Evolutionary conservation across 2,329 filamentous ascomycete genomes (phyloP), one percentile per base, ranked within the genome.

Genomic region (Bipolaris bicolor): DNA sequence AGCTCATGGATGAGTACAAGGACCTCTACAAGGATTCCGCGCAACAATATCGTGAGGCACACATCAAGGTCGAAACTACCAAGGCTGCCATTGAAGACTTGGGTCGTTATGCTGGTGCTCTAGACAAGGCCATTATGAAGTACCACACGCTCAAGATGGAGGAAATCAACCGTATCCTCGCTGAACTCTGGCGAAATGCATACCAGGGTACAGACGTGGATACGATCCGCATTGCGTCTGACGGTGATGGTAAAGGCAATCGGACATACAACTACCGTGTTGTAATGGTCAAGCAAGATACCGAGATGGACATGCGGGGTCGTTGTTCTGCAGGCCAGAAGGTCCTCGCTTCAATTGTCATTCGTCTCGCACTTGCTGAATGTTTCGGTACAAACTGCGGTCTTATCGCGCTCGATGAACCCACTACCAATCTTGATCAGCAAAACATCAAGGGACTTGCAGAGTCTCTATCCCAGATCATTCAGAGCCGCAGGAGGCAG

Each of bases 281-380:
- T 5, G 93, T 91, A 77, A 99, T 99, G 95, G 88, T 97, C 67
- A 99, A 99, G 80, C 90, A 94, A 74, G 92, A 96, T 71, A 91
- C 90, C 0, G 95, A 99, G 77, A 97, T 99, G 92, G 95, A 99
- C 79, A 99, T 99, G 95, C 91, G 95, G 61, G 96, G 95, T 1
- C 91, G 95, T 53, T 99, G 95, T 82, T 96, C 91, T 65, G 95
- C 95, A 1, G 95, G 95, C 3, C 95, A 99, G 76, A 97, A 96
- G 78, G 94, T 99, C 26, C 86, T 99, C 26, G 95, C 95, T 4
- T 92, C 89, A 77, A 99, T 99, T 79, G 96, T 99, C 78, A 97
- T 99, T 76, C 93, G 95, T 1, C 86, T 99, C 26, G 95, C 96
- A 11, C 85, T 99, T 45, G 95, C 95, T 3, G 95, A 99, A 77